Conservation (phyloP, 805 yeast species). For the Zygoascus flipseniorum region DNA sequence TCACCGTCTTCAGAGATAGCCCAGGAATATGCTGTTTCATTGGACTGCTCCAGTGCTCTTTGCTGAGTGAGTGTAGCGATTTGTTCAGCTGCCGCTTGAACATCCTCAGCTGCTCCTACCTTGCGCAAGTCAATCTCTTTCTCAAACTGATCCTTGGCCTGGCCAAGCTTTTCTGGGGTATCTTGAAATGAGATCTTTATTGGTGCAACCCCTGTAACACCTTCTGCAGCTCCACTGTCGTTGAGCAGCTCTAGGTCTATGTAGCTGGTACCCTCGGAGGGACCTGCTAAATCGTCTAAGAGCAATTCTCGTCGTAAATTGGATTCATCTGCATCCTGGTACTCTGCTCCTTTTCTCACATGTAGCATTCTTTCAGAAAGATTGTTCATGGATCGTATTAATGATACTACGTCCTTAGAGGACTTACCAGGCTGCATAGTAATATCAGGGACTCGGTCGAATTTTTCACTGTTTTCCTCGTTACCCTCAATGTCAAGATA, state of each 20-base stretch:
- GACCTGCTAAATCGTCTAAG: constrained; percentile 21
- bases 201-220: not conserved
- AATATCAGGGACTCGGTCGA: constrained; percentile 78
- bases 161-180: not conserved
- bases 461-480: constrained; percentile 67
- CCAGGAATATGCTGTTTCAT: not conserved
- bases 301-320: constrained; percentile 20
- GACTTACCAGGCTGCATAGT: constrained; percentile 66
- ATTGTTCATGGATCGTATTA: constrained; percentile 82
- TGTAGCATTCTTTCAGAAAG: constrained; percentile 70
- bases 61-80: constrained; percentile 9
- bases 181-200: not conserved
- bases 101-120: constrained; percentile 6
- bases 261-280: constrained; percentile 1
- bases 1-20: constrained; percentile 19
- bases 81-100: constrained; percentile 11
- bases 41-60: constrained; percentile 12
- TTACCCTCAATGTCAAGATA: constrained; percentile 77
- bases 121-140: constrained; percentile 3
- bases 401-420: constrained; percentile 60
- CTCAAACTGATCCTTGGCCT: not conserved
- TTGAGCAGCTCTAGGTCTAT: constrained; percentile 13
- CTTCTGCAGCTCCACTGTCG: not conserved
- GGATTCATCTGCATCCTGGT: constrained; percentile 9
- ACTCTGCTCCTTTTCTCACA: constrained; percentile 6